These are phyloP conservation scores for Trametes gibbosa DNA, from an alignment of 768 basidiomycete species.

Conservation along the genomic window DNA sequence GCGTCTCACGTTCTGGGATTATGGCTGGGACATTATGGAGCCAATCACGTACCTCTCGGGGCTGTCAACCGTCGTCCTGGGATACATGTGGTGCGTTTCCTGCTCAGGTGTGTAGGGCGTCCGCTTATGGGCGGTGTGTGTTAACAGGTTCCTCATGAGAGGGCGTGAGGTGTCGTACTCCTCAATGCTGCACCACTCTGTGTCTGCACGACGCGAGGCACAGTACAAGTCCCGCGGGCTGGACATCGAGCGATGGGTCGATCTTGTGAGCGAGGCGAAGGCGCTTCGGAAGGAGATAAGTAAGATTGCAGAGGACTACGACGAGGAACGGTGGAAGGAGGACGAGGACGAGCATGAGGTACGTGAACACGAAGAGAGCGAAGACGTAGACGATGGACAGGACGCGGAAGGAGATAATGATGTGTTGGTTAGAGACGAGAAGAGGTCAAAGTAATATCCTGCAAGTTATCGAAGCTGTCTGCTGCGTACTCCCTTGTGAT, in stretches of 20 bases:
- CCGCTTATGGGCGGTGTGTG: background rate
- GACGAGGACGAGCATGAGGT: slow-evolving; percentile 23
- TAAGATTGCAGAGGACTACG: slow-evolving; percentile 62
- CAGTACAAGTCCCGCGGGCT: slow-evolving; percentile 57
- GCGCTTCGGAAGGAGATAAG: slow-evolving; percentile 50
- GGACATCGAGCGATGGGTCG: slow-evolving; percentile 60
- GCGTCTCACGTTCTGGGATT: slow-evolving; percentile 64
- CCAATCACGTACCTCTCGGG: slow-evolving; percentile 68
- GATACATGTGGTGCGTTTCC: slow-evolving; percentile 49
- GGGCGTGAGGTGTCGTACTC: slow-evolving; percentile 65
- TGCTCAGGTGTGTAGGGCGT: no score
- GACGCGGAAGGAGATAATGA: slow-evolving; percentile 4
- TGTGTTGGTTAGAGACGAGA: background rate
- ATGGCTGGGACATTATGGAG: slow-evolving; percentile 66
- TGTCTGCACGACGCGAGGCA: slow-evolving; percentile 53
- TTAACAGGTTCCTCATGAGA: slow-evolving; percentile 54
- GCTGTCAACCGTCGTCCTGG: slow-evolving; percentile 56
- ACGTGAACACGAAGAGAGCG: background rate
- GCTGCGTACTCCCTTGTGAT: no score
- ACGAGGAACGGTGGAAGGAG: slow-evolving; percentile 35
- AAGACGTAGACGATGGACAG: slow-evolving; percentile 6
- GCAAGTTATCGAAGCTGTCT: no score
- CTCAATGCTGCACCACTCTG: slow-evolving; percentile 56
- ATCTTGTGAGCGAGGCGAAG: slow-evolving; percentile 50
- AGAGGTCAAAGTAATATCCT: background rate